Evolutionary conservation across 2,329 filamentous ascomycete species (phyloP).

Genomic region (Diaporthe sp.): DNA sequence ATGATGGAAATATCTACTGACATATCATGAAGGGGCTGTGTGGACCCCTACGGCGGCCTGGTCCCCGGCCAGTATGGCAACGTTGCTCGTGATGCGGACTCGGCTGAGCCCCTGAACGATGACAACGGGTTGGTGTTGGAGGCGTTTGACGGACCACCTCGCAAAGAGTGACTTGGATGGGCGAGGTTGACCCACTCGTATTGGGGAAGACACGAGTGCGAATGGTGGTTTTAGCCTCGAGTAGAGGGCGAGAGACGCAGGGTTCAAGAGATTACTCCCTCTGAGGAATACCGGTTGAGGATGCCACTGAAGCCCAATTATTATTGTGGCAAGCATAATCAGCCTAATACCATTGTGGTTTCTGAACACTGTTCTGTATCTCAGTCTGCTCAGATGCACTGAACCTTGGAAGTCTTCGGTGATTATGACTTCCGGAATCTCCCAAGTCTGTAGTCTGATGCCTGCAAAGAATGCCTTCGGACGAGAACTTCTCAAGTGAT

Average conservation of each 20-base stretch:
- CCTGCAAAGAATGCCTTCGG: neutral
- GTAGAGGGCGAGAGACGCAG: neutral
- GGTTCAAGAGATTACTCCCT: neutral
- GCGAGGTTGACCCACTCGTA: neutral
- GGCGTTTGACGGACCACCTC: neutral
- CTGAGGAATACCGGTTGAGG: neutral
- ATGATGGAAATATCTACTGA: neutral
- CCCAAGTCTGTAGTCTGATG: neutral
- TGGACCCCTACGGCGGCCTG: no score
- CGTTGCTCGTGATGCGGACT: neutral
- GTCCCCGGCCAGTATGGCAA: neutral
- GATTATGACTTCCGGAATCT: neutral
- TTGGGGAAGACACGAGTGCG: neutral
- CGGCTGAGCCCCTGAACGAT: neutral
- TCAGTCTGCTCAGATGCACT: neutral
- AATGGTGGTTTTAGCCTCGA: neutral
- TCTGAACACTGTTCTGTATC: neutral
- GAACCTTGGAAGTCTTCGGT: neutral
- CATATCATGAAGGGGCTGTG: neutral
- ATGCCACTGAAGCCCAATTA: neutral
- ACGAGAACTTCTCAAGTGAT: neutral
- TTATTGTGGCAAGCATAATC: neutral
- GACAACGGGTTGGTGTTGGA: neutral
- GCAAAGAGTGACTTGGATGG: neutral
- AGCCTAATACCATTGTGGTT: neutral